These are phyloP conservation scores for Sclerotinia sclerotiorum DNA, from an alignment of 2,329 filamentous ascomycete genomes.

Conservation along the genomic window DNA sequence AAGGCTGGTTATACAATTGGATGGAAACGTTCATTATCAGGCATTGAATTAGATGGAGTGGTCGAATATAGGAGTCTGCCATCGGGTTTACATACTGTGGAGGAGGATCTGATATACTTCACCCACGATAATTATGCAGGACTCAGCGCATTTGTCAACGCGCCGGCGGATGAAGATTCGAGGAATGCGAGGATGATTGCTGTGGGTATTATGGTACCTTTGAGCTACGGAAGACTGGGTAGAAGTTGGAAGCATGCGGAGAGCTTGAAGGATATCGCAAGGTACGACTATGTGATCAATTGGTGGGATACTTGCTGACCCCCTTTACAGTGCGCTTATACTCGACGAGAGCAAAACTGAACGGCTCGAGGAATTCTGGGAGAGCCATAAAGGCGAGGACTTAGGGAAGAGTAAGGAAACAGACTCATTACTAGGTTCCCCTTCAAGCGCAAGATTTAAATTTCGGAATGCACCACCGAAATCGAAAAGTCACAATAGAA, in stretches of 20 bases:
- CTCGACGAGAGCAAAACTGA: slow-evolving; percentile 62
- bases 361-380: slow-evolving; percentile 79
- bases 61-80: slow-evolving; percentile 97
- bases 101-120: slow-evolving; percentile 91
- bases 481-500: slow-evolving; percentile 51
- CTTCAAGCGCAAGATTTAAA: slow-evolving; percentile 49
- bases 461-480: slow-evolving; percentile 37
- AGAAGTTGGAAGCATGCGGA: slow-evolving; percentile 87
- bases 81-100: slow-evolving; percentile 85
- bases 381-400: slow-evolving; percentile 50
- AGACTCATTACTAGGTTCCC: slow-evolving; percentile 39
- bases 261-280: slow-evolving; percentile 70
- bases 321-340: slow-evolving; percentile 55
- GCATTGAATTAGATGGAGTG: slow-evolving; percentile 75
- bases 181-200: slow-evolving; percentile 92
- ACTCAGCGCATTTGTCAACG: slow-evolving; percentile 87
- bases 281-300: slow-evolving; percentile 47
- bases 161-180: slow-evolving; percentile 72
- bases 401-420: slow-evolving; percentile 28
- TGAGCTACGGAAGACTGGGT: slow-evolving; percentile 82
- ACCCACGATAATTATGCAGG: slow-evolving; percentile 82
- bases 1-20: slow-evolving; percentile 87
- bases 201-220: slow-evolving; percentile 81
- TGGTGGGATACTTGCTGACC: slow-evolving; percentile 32
- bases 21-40: slow-evolving; percentile 75